phyloP scores from a whole-genome alignment of 2,329 filamentous ascomycete species.

The Ophiostoma pallidulum region DNA sequence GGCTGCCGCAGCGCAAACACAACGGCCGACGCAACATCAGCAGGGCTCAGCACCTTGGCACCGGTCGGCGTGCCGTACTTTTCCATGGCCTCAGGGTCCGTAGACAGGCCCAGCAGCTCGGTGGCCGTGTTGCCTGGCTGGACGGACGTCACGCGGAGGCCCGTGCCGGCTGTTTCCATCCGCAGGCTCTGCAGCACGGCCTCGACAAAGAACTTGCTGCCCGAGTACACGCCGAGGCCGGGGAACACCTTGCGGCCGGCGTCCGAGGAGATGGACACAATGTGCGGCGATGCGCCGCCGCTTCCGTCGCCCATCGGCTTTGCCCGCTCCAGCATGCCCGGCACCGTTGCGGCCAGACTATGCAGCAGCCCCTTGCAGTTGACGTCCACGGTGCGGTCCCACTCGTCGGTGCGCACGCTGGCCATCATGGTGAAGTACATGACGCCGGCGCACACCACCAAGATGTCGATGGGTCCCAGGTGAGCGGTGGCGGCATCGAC shows the following conservation, averaged over 20 bases:
- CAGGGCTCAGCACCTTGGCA: constrained; percentile 62
- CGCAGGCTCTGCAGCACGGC: constrained; percentile 67
- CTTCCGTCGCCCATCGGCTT: constrained; percentile 14
- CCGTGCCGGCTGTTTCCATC: constrained; percentile 65
- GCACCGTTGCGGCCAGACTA: constrained; percentile 59
- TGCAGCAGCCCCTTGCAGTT: constrained; percentile 79
- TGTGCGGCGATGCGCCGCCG: constrained; percentile 34
- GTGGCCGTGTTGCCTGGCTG: constrained; percentile 72
- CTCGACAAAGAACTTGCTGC: constrained; percentile 78
- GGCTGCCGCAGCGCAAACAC: constrained; percentile 68
- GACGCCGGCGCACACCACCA: constrained; percentile 72
- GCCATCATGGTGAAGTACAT: constrained; percentile 90
- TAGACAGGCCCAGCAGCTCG: constrained; percentile 64
- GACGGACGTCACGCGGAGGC: constrained; percentile 62
- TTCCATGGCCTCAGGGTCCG: constrained; percentile 65
- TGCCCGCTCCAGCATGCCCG: constrained; percentile 60
- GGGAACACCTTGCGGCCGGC: constrained; percentile 76
- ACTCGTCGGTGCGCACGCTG: constrained; percentile 62
- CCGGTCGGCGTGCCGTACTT: constrained; percentile 69
- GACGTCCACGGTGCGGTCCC: constrained; percentile 74
- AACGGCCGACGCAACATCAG: constrained; percentile 64
- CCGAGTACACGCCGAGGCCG: constrained; percentile 72
- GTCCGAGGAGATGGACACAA: constrained; percentile 75
- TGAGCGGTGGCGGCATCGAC: constrained; percentile 47
- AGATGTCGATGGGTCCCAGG: constrained; percentile 65